Evolutionary conservation across 2,329 filamentous ascomycete species (phyloP), one percentile per base, ranked within the genome.

Genomic region (Zasmidium citrigriseum): DNA sequence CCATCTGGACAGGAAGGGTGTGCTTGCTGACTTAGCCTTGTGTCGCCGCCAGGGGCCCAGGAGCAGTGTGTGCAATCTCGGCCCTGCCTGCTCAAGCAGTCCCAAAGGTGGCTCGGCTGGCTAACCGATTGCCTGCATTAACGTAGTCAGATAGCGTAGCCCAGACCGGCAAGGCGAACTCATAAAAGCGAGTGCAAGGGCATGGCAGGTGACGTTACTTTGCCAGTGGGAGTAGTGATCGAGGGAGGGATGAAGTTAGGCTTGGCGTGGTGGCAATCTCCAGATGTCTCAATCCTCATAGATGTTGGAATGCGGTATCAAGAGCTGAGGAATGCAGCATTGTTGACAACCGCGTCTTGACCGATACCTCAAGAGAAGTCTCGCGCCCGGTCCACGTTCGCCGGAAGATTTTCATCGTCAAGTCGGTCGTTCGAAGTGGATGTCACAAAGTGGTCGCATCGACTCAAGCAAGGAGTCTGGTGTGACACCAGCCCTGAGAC

Each of bases 151-250:
- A 60, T 56, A 51, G 57, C 53, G 52, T 54, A 59, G 60, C 57
- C 54, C 52, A 61, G 59, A 60, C 61, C 60, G 60, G 48, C 56
- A 59, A 54, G 59, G 54, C 56, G 52, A 55, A 46, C 58, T 68
- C 65, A 66, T 67, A 62, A 67, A 67, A 67, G 47, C 58, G 21
- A 65, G 62, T 64, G 69, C 68, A 70, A 70, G 67, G 67, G 68
- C 65, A 59, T 44, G 45, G 50, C 50, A 62, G 58, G 57, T 67
- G 67, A 67, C 65, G 66, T 64, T 47, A 57, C 46, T 52, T 53
- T 58, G 55, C 58, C 59, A 61, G 55, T 64, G 59, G 62, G 54
- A 54, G 47, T 29, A 41, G 22, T 57, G 52, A 58, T 61, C 61
- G 49, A 60, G 64, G 41, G 49, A 70, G 68, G 68, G 68, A 68